Evolutionary conservation across 2,329 filamentous ascomycete genomes (phyloP).

Genomic region (Penicillium concentricum): DNA sequence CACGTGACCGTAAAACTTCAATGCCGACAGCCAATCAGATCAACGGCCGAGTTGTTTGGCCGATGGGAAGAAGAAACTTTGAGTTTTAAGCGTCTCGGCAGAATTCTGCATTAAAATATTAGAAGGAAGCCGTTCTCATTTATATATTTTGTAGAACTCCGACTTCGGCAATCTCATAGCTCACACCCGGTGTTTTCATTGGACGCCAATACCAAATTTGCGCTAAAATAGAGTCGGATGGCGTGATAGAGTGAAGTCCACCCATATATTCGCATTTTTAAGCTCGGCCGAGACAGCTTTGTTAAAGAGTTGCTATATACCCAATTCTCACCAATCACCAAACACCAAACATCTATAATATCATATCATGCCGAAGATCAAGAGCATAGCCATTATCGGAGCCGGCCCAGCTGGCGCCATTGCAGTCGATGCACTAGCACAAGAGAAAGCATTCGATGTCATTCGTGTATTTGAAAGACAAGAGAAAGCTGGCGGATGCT

Average conservation of each 20-base stretch:
- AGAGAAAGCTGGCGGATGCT: constrained; percentile 60
- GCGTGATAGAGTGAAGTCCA: constrained; percentile 19
- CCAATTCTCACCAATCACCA: neutral
- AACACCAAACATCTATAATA: neutral
- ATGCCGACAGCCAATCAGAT: constrained; percentile 1
- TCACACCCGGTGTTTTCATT: neutral
- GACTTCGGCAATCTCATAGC: neutral
- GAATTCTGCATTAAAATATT: neutral
- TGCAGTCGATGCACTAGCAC: constrained; percentile 58
- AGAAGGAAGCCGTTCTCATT: neutral
- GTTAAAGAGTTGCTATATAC: neutral
- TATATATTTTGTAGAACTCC: neutral
- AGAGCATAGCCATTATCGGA: constrained; percentile 59
- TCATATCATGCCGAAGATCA: constrained; percentile 21
- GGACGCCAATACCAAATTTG: neutral
- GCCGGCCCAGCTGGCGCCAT: constrained; percentile 62
- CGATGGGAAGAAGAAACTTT: neutral
- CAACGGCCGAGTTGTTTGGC: neutral
- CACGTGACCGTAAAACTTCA: neutral
- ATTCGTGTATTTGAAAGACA: constrained; percentile 64
- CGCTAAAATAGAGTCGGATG: constrained; percentile 16
- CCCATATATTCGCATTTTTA: constrained; percentile 1
- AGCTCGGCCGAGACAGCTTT: constrained; percentile 19
- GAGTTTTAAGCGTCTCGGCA: neutral
- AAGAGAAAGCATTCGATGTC: constrained; percentile 58